phyloP scores from a whole-genome alignment of 768 basidiomycete genomes.

The Termitomyces sp. region DNA sequence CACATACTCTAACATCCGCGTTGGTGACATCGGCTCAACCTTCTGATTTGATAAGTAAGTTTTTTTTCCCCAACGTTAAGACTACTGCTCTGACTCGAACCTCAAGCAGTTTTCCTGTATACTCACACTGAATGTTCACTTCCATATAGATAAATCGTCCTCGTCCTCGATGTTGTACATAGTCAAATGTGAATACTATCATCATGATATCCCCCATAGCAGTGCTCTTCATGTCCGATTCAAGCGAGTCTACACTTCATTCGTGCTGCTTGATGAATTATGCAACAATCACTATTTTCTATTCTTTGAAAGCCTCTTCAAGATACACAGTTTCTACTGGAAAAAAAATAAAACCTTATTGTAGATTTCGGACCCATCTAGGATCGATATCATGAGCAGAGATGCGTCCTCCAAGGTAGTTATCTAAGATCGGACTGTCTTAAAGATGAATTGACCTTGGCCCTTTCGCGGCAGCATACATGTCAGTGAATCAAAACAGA shows the following conservation, averaged over 20 bases:
- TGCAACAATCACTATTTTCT: too few species aligned
- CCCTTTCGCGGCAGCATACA: not conserved
- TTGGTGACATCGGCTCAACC: constrained; percentile 35
- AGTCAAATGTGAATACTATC: not conserved
- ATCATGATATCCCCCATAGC: too few species aligned
- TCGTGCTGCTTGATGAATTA: too few species aligned
- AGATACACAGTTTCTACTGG: too few species aligned
- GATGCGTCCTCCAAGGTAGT: too few species aligned
- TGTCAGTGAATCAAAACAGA: not conserved
- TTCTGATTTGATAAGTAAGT: not conserved
- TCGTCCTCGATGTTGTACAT: not conserved
- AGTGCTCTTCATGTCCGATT: too few species aligned
- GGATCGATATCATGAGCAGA: too few species aligned
- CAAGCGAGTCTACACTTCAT: not conserved
- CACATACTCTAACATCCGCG: constrained; percentile 51
- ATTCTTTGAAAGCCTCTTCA: too few species aligned
- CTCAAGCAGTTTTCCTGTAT: not conserved
- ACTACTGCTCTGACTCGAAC: not conserved
- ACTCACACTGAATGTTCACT: not conserved
- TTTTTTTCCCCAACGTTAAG: not conserved
- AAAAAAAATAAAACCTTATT: too few species aligned
- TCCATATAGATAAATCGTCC: not conserved
- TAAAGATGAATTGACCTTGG: not conserved
- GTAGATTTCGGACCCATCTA: too few species aligned
- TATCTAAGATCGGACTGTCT: not conserved